These are phyloP conservation scores for Paramecium pentaurelia DNA, from an alignment of 73 alveolate species.

Conservation along the genomic window DNA sequence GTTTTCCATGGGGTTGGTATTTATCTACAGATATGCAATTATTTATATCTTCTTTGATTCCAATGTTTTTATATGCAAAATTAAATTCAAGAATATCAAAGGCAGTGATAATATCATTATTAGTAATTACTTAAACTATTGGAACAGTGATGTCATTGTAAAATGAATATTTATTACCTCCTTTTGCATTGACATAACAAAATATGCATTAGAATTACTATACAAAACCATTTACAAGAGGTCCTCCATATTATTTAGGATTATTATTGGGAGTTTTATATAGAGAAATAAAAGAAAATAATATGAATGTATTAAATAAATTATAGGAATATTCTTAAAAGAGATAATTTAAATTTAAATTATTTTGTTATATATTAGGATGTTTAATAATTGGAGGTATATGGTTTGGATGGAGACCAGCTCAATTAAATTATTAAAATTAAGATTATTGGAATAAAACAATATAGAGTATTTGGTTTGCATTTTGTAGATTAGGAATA, in stretches of 20 bases:
- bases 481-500: background rate
- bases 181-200: background rate
- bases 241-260: conserved; percentile 58
- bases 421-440: background rate
- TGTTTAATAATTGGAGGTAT: background rate
- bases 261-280: conserved; percentile 32
- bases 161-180: conserved; percentile 14
- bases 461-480: background rate
- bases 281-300: conserved; percentile 7
- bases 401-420: conserved; percentile 45
- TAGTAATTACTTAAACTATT: background rate
- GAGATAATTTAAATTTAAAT: background rate
- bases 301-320: background rate
- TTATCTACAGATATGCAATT: conserved; percentile 42
- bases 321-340: background rate
- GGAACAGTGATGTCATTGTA: conserved; percentile 32
- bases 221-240: conserved; percentile 46
- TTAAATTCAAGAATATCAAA: background rate
- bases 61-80: conserved; percentile 36
- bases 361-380: background rate
- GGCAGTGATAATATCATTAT: background rate
- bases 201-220: conserved; percentile 16
- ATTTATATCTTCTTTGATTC: conserved; percentile 2
- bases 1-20: conserved; percentile 65
- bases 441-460: background rate